Base-by-base conservation (phyloP, 192 early-diverging fungal species). In the Rhizophagus clarus region DNA sequence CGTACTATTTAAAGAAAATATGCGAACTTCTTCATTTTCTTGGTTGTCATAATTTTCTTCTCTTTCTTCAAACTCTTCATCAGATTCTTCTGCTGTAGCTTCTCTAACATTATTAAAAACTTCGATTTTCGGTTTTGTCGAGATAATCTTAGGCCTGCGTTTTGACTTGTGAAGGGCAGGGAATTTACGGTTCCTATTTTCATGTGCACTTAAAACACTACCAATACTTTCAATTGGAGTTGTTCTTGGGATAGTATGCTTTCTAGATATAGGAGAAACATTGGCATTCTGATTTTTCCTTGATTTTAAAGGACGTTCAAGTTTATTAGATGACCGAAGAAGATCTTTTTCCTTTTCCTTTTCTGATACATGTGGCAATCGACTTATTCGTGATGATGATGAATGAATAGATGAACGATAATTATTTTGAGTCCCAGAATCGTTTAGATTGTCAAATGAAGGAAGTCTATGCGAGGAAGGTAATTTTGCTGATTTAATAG, bases 31-130 rank as follows among this genome's bases (percentile, higher is more conserved):
- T 29, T 83, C 84, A 10, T 85, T 82, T 15, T 84, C 82, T 31
- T 80, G 61, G 9, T 83, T 84, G 9, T 64, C 69, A 29, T 83
- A 77, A 26, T 87, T 84, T 24, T 85, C 87, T 24, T 82, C 81
- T 28, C 84, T 82, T 31, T 79, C 81, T 15, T 77, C 85, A 49
- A 88, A 87, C 15, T 92, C 89, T 12, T 91, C 91, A 37, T 91
- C 91, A 11, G 87, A 87, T 67, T 89, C 86, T 56, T 90, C 88
- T 45, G 85, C 85, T n/a, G 86, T 83, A 2, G 87, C 82, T n/a
- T 86, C 89, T 8, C 89, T 89, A 20, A 85, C 85, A 70, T 83
- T 87, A 14, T 82, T 84, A 61, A 87, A 90, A 7, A 90, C 86
- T 67, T 90, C 85, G 28, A 90, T 88, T 22, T 76, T 83, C 0